These are phyloP conservation scores for Cetraspora pellucida DNA, from an alignment of 192 early-diverging fungal genomes.

Conservation along the genomic window DNA sequence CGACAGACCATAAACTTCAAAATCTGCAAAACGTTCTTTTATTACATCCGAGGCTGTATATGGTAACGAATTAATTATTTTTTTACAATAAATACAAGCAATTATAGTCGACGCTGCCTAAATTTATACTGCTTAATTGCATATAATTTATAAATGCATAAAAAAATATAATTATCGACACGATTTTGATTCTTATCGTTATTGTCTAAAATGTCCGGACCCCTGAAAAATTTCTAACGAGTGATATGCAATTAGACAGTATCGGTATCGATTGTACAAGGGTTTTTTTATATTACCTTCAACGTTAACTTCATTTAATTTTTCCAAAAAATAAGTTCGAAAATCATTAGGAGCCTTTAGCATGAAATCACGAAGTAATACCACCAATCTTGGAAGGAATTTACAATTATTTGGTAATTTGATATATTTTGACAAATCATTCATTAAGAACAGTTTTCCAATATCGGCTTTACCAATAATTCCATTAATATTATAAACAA, in stretches of 20 bases:
- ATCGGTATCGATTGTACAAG: too few species aligned
- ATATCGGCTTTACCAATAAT: slow-evolving; percentile 23
- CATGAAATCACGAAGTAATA: slow-evolving; percentile 24
- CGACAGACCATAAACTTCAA: background rate
- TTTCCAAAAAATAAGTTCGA: slow-evolving; percentile 12
- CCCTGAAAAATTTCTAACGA: too few species aligned
- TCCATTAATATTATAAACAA: slow-evolving; percentile 32
- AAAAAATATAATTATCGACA: background rate
- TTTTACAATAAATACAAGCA: background rate
- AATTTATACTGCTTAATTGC: too few species aligned
- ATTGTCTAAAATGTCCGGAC: too few species aligned
- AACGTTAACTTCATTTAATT: background rate
- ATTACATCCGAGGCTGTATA: slow-evolving; percentile 20
- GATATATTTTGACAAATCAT: slow-evolving; percentile 25
- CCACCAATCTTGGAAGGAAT: slow-evolving; percentile 17
- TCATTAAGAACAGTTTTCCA: slow-evolving; percentile 28
- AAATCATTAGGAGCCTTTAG: slow-evolving; percentile 4
- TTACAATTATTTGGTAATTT: slow-evolving; percentile 8
- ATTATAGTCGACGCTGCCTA: too few species aligned
- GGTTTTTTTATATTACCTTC: background rate
- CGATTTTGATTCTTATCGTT: too few species aligned
- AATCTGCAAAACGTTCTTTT: slow-evolving; percentile 16
- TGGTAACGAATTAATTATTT: background rate
- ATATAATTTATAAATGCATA: too few species aligned
- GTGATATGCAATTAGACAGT: too few species aligned